Percentiles rank a stretch among this genome's conserved stretches.
phyloP scores from a whole-genome alignment of 495 filamentous ascomycete genomes.

The Penicillium parvum region DNA sequence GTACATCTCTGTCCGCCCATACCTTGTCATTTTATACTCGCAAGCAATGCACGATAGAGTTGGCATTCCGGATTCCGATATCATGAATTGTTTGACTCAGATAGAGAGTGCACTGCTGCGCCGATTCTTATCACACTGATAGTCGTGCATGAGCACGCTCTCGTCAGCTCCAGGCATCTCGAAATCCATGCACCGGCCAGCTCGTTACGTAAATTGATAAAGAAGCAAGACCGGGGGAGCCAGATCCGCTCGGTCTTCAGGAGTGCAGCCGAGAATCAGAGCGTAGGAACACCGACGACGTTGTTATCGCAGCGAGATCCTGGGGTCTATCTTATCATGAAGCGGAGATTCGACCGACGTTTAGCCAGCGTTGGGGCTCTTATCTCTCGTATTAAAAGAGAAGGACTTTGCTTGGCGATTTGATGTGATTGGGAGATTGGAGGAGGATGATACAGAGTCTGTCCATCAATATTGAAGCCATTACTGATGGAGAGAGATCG shows the following conservation, averaged over 20 bases:
- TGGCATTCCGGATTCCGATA: background rate
- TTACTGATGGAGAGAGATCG: too few species aligned
- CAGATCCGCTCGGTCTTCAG: too few species aligned
- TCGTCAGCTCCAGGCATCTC: too few species aligned
- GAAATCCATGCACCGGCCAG: background rate
- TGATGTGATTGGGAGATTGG: too few species aligned
- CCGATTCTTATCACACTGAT: background rate
- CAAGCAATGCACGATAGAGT: background rate
- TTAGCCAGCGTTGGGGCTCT: background rate
- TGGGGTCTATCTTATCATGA: conserved; percentile 2
- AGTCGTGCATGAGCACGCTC: too few species aligned
- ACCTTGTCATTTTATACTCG: background rate
- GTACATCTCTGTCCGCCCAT: too few species aligned
- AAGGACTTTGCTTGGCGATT: too few species aligned
- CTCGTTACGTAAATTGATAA: background rate
- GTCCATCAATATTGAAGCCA: too few species aligned
- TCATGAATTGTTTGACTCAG: background rate
- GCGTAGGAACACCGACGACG: conserved; percentile 1
- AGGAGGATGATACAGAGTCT: background rate
- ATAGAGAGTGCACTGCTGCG: background rate
- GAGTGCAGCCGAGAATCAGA: too few species aligned
- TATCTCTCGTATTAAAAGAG: too few species aligned
- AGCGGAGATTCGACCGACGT: background rate
- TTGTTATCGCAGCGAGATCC: conserved; percentile 3
- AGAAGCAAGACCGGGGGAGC: too few species aligned